Evolutionary conservation across 2,329 filamentous ascomycete species (phyloP).

Genomic region (Fusarium aywerte): DNA sequence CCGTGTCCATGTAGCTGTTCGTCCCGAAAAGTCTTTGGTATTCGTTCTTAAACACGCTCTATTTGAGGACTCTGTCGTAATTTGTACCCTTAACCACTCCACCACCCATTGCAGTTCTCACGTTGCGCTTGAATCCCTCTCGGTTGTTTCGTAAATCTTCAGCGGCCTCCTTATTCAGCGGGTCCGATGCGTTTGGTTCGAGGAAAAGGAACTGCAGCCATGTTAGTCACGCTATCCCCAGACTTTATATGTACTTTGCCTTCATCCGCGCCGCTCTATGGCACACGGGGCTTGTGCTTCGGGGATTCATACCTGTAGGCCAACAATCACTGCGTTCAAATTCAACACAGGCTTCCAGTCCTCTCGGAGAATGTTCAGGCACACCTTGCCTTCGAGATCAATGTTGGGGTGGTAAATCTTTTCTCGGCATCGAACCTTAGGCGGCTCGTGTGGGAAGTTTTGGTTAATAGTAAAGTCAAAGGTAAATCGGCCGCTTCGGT

Average conservation of each 20-base stretch:
- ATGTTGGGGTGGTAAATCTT: conserved; percentile 99
- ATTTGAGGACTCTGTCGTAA: conserved; percentile 84
- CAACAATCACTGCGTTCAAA: conserved; percentile 94
- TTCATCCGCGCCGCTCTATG: background rate
- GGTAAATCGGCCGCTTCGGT: conserved; percentile 86
- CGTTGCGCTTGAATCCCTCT: conserved; percentile 92
- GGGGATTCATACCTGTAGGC: conserved; percentile 73
- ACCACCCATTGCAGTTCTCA: conserved; percentile 83
- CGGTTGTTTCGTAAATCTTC: conserved; percentile 88
- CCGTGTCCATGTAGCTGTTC: background rate
- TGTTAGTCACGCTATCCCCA: conserved; percentile 37
- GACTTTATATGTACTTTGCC: background rate
- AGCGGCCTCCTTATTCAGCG: conserved; percentile 97
- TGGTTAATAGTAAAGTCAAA: conserved; percentile 94
- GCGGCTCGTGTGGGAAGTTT: conserved; percentile 96
- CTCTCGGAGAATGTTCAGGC: conserved; percentile 94
- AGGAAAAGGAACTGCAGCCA: conserved; percentile 86
- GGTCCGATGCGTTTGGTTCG: conserved; percentile 95
- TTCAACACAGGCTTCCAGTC: conserved; percentile 99
- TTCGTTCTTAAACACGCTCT: conserved; percentile 32
- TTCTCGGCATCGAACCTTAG: conserved; percentile 95
- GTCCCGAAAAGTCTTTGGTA: conserved; percentile 15
- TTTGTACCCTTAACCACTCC: conserved; percentile 76
- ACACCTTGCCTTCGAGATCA: conserved; percentile 96
- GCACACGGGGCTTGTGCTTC: background rate